Evolutionary conservation across 2,329 filamentous ascomycete species (phyloP), one percentile per base, ranked within the genome.

Genomic region (Penicillium corylophilum): DNA sequence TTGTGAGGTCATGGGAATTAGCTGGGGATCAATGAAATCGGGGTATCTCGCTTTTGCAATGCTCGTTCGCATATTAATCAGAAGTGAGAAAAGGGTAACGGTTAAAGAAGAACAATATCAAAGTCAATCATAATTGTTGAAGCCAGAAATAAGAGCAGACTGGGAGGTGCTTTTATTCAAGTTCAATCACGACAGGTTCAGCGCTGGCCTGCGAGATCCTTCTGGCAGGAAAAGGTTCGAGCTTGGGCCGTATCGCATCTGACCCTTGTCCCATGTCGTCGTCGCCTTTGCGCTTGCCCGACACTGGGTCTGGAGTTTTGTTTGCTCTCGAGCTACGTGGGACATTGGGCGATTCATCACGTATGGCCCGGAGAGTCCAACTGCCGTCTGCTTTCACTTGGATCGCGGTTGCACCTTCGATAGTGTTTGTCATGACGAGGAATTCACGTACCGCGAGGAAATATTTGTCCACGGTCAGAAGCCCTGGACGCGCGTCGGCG

Each of bases 401-500:
- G 47, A 93, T 87, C 1, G 83, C 79, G 57, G 83, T 83, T 0
- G 77, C 78, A 20, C 77, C 74, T 4, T 75, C 70, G 26, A 85
- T 65, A 33, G 77, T 71, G 16, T 78, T 74, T 23, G 76, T 71
- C 10, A 67, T 60, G 38, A 76, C 74, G 10, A 95, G 74, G 42
- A 79, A 68, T 1, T 70, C 63, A 13, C 84, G 79, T 0, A 96
- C 83, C 0, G 81, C 72, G 12, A 78, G 65, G 40, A 96, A 76
- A 66, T 91, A 96, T 1, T 82, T 82, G 64, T 97, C 92, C 5
- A 93, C 75, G 2, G 84, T 70, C 1, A 97, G 79, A 54, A 76
- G 82, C 22, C 78, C 76, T 0, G 93, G 94, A 13, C 92, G 82
- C 10, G 88, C 90, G 69, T 96, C 92, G 28, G 74, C 76, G 23